Base-by-base conservation (phyloP, 176 grass and related monocot species). In the Rhipidocladum racemiflorum region DNA sequence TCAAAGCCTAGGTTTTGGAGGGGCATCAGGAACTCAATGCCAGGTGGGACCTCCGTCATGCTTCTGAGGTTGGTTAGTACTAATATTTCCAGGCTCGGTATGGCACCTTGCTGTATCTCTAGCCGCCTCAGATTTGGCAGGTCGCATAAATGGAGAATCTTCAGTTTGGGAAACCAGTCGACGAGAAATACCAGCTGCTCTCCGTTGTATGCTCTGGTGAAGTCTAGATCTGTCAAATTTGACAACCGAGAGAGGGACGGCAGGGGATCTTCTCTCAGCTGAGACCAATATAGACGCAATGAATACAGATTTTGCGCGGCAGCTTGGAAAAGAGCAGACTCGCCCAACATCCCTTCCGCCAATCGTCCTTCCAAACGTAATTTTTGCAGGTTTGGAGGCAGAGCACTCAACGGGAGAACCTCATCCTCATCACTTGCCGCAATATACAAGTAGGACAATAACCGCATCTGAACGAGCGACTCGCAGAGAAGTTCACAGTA, bases 121-220 rank as follows among this genome's bases (percentile, higher is more conserved):
- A 89, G 60, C 12, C 28, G 30, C 30, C 2, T 32, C 30, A 32
- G 30, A 32, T 32, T 32, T 32, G 30, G 30, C 30, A 32, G 30
- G 30, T 32, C 30, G 30, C 2, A 32, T 32, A 32, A 32, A 32
- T 32, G 30, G 30, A 88, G 46, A 4, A 0, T 2, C 14, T 83
- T 80, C 51, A 88, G n/a, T 20, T 72, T 88, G 17, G 73, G 86
- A 1, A 88, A 88, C 53, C 86, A 88, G 0, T 67, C 11, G 0
- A 9, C 4, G 9, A 11, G 9, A 78, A 88, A 79, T 38, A 23
- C 2, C 39, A 88, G 15, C n/a, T 78, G 0, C 4, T 88, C 21
- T 10, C 86, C 80, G 0, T 12, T 43, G 44, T 88, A 88, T 80
- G 86, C 73, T 57, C 16, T 74, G 0, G 8, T 4, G 7, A 88